Base-by-base conservation (phyloP, 2,329 filamentous ascomycete species). In the Apiospora kogelbergensis region DNA sequence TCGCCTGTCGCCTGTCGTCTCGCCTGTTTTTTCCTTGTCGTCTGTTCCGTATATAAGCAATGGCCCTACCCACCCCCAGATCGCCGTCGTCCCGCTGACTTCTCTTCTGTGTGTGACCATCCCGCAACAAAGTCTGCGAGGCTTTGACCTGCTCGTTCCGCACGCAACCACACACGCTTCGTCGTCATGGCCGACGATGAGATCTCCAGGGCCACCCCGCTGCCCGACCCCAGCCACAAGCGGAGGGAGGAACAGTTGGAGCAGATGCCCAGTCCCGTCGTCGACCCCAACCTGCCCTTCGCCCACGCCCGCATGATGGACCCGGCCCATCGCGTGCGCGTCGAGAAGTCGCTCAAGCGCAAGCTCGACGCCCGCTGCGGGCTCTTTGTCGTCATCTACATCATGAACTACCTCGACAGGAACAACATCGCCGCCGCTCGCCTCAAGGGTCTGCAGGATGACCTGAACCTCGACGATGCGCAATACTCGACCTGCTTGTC, bases 341-440 rank as follows among this genome's bases (percentile, higher is more conserved):
- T 90, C n/a, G 91, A 94, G 79, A 88, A 86, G 78, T 85, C 83
- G 44, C 80, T 95, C 74, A 86, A 89, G 78, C 86, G 89, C 73
- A 94, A 93, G 81, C 89, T 94, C 68, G 92, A 94, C 76, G 74
- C 85, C 24, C 85, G 91, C 70, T 94, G 78, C 82, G 90, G 77
- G 82, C 87, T 92, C 73, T 87, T 94, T 69, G 88, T 94, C 64
- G 78, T 93, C 72, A 92, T 94, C 81, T 94, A 93, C 75, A 92
- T 94, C 77, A 84, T 91, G 79, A 93, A 94, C 80, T 94, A 93
- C 78, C 83, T 90, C 40, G 89, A 91, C 74, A 83, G 89, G 44
- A 91, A 91, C 77, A 91, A 92, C 78, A 91, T 92, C 71, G 89
- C 89, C 2, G 85, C 89, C 0, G 91, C 91, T 1, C 85, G 88